These are phyloP conservation scores for Amylocystis lapponica DNA, from an alignment of 768 basidiomycete species.

Conservation along the genomic window DNA sequence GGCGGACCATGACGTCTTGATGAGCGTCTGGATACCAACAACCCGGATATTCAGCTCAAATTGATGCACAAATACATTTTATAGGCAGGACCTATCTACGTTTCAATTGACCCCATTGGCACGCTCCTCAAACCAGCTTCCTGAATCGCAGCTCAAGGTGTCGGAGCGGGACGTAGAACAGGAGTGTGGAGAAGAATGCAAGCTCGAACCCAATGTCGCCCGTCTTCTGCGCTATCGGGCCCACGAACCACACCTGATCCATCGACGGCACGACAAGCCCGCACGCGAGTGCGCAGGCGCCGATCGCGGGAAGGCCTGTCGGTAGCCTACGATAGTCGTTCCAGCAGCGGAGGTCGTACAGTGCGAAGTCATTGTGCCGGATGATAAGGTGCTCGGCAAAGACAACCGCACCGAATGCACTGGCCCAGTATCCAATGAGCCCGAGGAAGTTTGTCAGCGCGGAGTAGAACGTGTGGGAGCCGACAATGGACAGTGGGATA, in stretches of 20 bases:
- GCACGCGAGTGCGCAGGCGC: slow-evolving; percentile 45
- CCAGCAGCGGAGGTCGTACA: slow-evolving; percentile 51
- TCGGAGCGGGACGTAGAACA: slow-evolving; percentile 53
- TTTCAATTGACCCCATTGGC: too few relatives aligned
- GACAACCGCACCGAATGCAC: slow-evolving; percentile 52
- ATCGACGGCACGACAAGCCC: slow-evolving; percentile 60
- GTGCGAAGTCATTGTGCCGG: slow-evolving; percentile 41
- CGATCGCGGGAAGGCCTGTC: slow-evolving; percentile 54
- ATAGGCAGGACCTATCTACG: too few relatives aligned
- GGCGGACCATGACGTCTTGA: too few relatives aligned
- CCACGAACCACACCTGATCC: slow-evolving; percentile 65
- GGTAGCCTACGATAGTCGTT: slow-evolving; percentile 50
- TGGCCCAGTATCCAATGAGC: slow-evolving; percentile 44
- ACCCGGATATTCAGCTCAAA: too few relatives aligned
- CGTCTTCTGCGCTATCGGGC: slow-evolving; percentile 55
- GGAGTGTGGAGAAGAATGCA: slow-evolving; percentile 42
- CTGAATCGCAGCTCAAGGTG: slow-evolving; percentile 24
- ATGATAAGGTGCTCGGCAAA: slow-evolving; percentile 65
- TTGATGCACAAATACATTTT: too few relatives aligned
- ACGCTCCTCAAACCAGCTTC: slow-evolving; percentile 12
- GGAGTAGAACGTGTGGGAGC: slow-evolving; percentile 57
- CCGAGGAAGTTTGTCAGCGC: slow-evolving; percentile 64
- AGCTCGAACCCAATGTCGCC: slow-evolving; percentile 73
- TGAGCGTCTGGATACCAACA: too few relatives aligned
- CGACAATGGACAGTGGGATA: slow-evolving; percentile 66